Evolutionary conservation across 2,329 filamentous ascomycete genomes (phyloP), one percentile per base, ranked within the genome.

Genomic region (Sordariomycetes sp.): DNA sequence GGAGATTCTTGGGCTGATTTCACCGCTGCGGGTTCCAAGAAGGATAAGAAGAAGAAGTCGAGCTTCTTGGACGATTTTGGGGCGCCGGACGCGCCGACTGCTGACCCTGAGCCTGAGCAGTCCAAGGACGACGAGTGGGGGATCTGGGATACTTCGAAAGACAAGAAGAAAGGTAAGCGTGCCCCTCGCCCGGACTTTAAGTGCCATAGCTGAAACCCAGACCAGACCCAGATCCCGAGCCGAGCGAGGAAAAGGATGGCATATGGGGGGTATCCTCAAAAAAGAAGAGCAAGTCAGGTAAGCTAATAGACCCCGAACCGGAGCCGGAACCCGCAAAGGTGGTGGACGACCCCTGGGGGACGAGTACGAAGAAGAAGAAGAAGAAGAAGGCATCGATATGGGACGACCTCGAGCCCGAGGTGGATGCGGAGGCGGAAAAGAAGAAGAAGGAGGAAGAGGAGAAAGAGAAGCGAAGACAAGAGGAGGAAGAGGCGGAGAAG

Each of bases 11-110:
- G 65, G 67, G 65, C 60, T 13, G 60, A 59, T 17, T 65, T 68
- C 35, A 50, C 63, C 22, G 56, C 63, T 3, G 56, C 62, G 15
- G 66, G 65, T 54, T 58, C 65, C 48, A 79, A 75, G 60, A 74
- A 74, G 57, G 70, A 72, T 22, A 69, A 66, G 60, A 71, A 70
- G 64, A 77, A 75, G 62, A 71, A 66, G 57, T 65, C 71, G 62
- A 67, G 39, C 36, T 32, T 57, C 15, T 35, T 42, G 20, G 55
- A 57, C 51, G 55, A 57, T 28, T 55, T 55, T 28, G 53, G 53
- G 24, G 6, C 36, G 13, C 20, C 53, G 20, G 55, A 56, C 45
- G 25, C 61, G 62, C 10, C 61, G 60, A 25, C 54, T 48, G 54
- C 56, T 7, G 62, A 63, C 17, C 59, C 59, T 7, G 57, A 59